Conservation (phyloP, 352 stramenopile genomes). For the Phytopythium ostracodes region DNA sequence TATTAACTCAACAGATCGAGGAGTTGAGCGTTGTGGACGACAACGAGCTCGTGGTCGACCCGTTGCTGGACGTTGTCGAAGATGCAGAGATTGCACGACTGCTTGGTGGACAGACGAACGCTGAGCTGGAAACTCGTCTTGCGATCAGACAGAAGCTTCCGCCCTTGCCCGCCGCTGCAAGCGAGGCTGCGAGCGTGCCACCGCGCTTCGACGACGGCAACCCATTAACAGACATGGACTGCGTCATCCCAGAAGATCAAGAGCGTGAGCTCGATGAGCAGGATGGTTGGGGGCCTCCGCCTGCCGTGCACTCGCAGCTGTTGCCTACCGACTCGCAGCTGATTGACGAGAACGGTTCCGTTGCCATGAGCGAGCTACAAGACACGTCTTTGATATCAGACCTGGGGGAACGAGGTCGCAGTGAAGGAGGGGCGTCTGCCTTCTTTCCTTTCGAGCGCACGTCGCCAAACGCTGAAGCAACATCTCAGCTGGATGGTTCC, state of each 20-base stretch:
- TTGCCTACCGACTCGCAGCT: constrained; percentile 57
- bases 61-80: constrained; percentile 23
- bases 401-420: no score
- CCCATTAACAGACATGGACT: constrained; percentile 53
- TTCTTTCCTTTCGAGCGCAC: background rate
- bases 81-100: constrained; percentile 20
- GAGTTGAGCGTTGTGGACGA: constrained; percentile 47
- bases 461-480: background rate
- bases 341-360: constrained; percentile 57
- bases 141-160: constrained; percentile 39
- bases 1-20: constrained; percentile 25
- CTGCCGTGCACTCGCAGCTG: background rate
- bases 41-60: constrained; percentile 42
- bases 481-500: background rate
- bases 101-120: constrained; percentile 19
- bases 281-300: constrained; percentile 38
- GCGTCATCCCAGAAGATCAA: constrained; percentile 58
- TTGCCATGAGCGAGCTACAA: constrained; percentile 30
- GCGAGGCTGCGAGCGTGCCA: background rate
- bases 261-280: constrained; percentile 46
- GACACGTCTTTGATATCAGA: background rate
- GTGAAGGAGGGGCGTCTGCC: background rate
- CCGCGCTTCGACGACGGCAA: constrained; percentile 33
- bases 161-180: constrained; percentile 1
- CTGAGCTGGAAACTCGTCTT: constrained; percentile 39